These are phyloP conservation scores for Cladophialophora chaetospira DNA, from an alignment of 2,329 filamentous ascomycete genomes.

Conservation along the genomic window DNA sequence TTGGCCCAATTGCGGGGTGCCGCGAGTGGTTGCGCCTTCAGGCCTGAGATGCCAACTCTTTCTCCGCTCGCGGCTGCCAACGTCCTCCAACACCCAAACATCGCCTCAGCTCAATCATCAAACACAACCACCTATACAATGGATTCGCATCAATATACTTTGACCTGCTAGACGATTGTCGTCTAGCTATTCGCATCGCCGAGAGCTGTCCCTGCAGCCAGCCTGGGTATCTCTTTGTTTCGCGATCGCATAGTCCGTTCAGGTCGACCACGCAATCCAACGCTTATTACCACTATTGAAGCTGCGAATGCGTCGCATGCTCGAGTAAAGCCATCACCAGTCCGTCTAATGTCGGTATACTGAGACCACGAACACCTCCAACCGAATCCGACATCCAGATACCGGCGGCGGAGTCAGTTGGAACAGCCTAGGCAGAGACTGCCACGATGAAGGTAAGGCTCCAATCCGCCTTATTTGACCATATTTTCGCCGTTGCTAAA, in stretches of 20 bases:
- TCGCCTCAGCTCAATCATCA: slow-evolving; percentile 22
- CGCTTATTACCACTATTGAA: slow-evolving; percentile 1
- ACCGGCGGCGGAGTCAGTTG: slow-evolving; percentile 13
- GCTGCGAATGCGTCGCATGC: too few relatives aligned
- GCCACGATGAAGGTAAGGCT: slow-evolving; percentile 35
- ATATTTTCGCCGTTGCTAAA: slow-evolving; percentile 20
- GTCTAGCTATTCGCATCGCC: slow-evolving; percentile 48
- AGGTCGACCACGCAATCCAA: slow-evolving; percentile 13
- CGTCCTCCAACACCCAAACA: slow-evolving; percentile 8
- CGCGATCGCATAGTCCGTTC: slow-evolving; percentile 45
- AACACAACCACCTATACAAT: slow-evolving; percentile 33
- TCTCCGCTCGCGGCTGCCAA: slow-evolving; percentile 14
- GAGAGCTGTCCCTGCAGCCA: slow-evolving; percentile 49
- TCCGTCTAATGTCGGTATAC: neutral
- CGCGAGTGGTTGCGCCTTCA: too few relatives aligned
- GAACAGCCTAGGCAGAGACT: slow-evolving; percentile 2
- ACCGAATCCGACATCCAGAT: neutral
- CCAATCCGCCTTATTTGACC: neutral
- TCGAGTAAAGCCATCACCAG: too few relatives aligned
- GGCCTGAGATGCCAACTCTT: too few relatives aligned
- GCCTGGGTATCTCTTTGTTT: slow-evolving; percentile 47
- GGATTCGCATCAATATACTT: slow-evolving; percentile 29
- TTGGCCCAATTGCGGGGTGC: slow-evolving; percentile 15
- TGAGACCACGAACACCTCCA: neutral
- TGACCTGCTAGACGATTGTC: slow-evolving; percentile 47